These are phyloP conservation scores for Syzygium grande DNA, from an alignment of 345 rosid species.

Conservation along the genomic window DNA sequence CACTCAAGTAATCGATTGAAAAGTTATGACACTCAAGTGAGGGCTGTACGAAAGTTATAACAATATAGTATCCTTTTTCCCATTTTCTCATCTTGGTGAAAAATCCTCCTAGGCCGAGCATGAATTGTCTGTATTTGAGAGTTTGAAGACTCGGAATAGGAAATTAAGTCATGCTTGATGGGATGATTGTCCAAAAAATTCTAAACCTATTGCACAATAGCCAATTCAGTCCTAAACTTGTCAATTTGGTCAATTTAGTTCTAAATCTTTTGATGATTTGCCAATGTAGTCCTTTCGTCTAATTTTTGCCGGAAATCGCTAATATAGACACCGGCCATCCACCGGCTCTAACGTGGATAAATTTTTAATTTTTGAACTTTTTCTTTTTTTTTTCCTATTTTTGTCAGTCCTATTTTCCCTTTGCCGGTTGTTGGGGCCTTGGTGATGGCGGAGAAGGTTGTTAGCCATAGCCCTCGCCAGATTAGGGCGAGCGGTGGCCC, in stretches of 20 bases:
- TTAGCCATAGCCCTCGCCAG: background rate
- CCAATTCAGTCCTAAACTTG: too few relatives aligned
- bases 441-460: too few relatives aligned
- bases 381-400: too few relatives aligned
- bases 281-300: too few relatives aligned
- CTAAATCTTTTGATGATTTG: too few relatives aligned
- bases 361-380: too few relatives aligned
- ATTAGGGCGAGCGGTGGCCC: too few relatives aligned
- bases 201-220: background rate
- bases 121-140: background rate
- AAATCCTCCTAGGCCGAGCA: background rate
- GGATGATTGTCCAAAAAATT: background rate
- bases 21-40: accelerated
- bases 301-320: too few relatives aligned
- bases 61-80: background rate
- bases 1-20: background rate
- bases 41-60: background rate
- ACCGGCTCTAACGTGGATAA: background rate
- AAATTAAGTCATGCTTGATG: background rate
- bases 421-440: background rate
- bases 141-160: background rate
- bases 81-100: background rate
- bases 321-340: too few relatives aligned
- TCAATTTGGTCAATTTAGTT: too few relatives aligned
- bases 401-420: background rate